Percentiles rank a stretch among this genome's conserved stretches.
Conservation (phyloP, 139 green algal species). For the Chlamydomonas sp. region DNA sequence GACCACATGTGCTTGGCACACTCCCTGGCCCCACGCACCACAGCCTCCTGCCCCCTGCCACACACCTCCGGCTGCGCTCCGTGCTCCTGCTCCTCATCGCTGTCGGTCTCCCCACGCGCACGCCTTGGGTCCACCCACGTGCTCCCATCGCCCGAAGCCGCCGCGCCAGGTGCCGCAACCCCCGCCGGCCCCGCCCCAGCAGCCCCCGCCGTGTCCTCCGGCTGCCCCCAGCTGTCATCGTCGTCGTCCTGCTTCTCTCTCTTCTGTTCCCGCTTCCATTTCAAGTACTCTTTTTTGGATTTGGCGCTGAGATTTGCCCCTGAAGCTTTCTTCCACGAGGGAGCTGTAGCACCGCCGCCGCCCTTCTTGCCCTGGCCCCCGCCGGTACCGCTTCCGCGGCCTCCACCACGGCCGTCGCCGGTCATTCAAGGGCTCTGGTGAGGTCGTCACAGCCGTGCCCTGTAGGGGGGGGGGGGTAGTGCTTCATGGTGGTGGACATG, state of each 20-base stretch:
- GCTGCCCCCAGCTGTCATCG: not conserved
- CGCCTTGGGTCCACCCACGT: not conserved
- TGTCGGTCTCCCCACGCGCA: not conserved
- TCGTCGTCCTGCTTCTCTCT: slow-evolving; percentile 23
- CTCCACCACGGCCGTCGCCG: not conserved
- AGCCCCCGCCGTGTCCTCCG: not conserved
- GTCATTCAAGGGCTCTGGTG: too few species aligned
- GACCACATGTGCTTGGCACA: too few species aligned
- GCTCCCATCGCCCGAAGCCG: not conserved
- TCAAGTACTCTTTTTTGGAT: slow-evolving; percentile 57
- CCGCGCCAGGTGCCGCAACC: not conserved
- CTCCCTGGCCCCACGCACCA: too few species aligned
- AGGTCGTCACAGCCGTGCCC: too few species aligned
- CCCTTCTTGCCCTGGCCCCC: not conserved
- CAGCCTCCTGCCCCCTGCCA: too few species aligned
- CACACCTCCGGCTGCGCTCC: too few species aligned
- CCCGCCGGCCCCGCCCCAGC: not conserved
- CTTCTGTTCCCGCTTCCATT: slow-evolving; percentile 55
- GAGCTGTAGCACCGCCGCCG: not conserved
- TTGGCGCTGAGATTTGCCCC: slow-evolving; percentile 43
- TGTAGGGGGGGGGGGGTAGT: too few species aligned
- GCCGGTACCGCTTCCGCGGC: not conserved
- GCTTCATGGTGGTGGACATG: too few species aligned
- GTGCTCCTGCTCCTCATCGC: too few species aligned
- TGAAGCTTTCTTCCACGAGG: slow-evolving; percentile 14